Conservation (phyloP, 2,329 filamentous ascomycete genomes). For the Diaporthe longicolla region DNA sequence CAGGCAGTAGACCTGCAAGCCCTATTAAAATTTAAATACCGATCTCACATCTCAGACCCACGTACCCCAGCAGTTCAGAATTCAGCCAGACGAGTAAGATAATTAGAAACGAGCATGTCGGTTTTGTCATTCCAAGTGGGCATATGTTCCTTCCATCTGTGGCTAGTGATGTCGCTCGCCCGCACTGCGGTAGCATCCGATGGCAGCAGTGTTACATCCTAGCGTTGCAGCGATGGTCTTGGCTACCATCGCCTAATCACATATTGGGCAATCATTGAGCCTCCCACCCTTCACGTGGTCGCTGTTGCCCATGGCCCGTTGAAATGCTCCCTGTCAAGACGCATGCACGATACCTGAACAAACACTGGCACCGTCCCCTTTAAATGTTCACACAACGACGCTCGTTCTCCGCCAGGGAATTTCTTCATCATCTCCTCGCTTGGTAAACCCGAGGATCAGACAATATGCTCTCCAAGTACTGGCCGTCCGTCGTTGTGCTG, state of each 20-base stretch:
- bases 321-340: not conserved
- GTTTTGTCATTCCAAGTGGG: too few relatives aligned
- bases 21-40: too few relatives aligned
- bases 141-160: not conserved
- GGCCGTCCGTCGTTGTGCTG: not conserved
- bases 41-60: too few relatives aligned
- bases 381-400: too few relatives aligned
- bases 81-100: too few relatives aligned
- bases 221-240: constrained; percentile 1
- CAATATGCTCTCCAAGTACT: constrained; percentile 20
- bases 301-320: too few relatives aligned
- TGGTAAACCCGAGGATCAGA: not conserved
- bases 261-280: constrained; percentile 13
- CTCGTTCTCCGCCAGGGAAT: not conserved
- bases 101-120: too few relatives aligned
- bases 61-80: too few relatives aligned
- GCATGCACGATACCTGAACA: not conserved
- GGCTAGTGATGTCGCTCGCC: too few relatives aligned
- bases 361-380: not conserved
- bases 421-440: not conserved
- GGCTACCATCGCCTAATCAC: constrained; percentile 5
- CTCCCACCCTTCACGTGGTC: constrained; percentile 16
- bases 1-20: too few relatives aligned
- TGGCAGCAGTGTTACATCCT: constrained; percentile 13
- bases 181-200: not conserved